These are phyloP conservation scores for Digitaria exilis DNA, from an alignment of 202 grass and related monocot species.

Conservation along the genomic window DNA sequence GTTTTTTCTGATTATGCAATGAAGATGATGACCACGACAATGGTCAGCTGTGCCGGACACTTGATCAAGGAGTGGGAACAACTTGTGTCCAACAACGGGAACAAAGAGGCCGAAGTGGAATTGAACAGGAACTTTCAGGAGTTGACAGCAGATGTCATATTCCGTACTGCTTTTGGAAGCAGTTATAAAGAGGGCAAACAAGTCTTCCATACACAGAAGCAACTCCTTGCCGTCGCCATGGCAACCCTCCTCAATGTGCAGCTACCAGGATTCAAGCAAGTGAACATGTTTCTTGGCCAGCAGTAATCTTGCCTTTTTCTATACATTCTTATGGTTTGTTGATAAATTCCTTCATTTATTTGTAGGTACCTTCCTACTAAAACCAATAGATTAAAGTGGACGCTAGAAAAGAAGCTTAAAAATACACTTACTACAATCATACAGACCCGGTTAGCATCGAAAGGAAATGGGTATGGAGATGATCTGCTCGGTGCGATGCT, in stretches of 20 bases:
- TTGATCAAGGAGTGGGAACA: slow-evolving; percentile 52
- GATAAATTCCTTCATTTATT: neutral
- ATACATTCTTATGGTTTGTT: neutral
- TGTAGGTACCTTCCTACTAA: slow-evolving; percentile 59
- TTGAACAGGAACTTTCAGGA: slow-evolving; percentile 51
- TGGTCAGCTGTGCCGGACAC: slow-evolving; percentile 39
- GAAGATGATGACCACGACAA: slow-evolving; percentile 48
- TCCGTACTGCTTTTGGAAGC: slow-evolving; percentile 53
- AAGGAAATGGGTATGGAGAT: slow-evolving; percentile 29
- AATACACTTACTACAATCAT: slow-evolving; percentile 41
- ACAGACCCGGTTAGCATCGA: slow-evolving; percentile 18
- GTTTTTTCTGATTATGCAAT: neutral
- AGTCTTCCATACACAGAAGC: slow-evolving; percentile 55
- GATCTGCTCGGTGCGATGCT: slow-evolving; percentile 57
- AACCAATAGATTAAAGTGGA: slow-evolving; percentile 47
- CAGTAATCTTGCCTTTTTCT: neutral
- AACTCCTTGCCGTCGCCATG: slow-evolving; percentile 37
- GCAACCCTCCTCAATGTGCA: slow-evolving; percentile 39
- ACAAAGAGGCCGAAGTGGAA: slow-evolving; percentile 39
- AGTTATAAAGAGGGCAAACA: slow-evolving; percentile 51
- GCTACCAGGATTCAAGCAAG: slow-evolving; percentile 49
- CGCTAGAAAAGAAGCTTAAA: slow-evolving; percentile 43
- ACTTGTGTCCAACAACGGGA: neutral
- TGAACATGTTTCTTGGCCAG: neutral
- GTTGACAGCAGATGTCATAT: slow-evolving; percentile 61